These are phyloP conservation scores for Mycena amicta DNA, from an alignment of 768 basidiomycete genomes.

Conservation along the genomic window DNA sequence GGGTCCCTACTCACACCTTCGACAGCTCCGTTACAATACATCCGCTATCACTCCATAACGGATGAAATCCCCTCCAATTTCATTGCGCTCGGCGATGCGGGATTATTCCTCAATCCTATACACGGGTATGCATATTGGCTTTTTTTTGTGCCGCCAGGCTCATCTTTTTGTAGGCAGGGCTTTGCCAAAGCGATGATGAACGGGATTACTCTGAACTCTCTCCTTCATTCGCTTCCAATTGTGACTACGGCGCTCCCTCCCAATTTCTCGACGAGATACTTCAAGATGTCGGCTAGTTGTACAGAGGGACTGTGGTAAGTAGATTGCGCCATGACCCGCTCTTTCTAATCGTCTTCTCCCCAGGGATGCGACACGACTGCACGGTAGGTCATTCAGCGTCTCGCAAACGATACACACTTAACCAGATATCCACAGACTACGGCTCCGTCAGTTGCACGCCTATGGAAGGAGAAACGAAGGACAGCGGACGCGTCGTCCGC, in stretches of 20 bases:
- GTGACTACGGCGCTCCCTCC: too few species aligned
- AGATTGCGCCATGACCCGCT: too few species aligned
- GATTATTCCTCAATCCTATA: not conserved
- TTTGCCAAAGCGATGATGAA: conserved; percentile 25
- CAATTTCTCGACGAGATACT: conserved; percentile 5
- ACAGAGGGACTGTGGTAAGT: conserved; percentile 13
- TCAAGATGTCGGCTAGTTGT: conserved; percentile 1
- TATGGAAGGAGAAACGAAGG: conserved; percentile 15
- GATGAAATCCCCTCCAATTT: not conserved
- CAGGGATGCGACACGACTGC: conserved; percentile 17
- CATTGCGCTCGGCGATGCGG: not conserved
- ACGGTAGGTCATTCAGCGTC: conserved; percentile 7
- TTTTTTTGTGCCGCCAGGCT: not conserved
- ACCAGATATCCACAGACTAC: conserved; percentile 16
- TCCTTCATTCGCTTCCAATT: conserved; percentile 10
- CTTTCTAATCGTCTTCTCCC: too few species aligned
- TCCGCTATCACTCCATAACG: not conserved
- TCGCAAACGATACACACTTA: not conserved
- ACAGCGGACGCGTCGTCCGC: conserved; percentile 3
- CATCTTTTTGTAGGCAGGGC: conserved; percentile 17
- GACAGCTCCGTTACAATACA: not conserved
- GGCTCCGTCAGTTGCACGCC: conserved; percentile 16
- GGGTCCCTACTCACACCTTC: not conserved
- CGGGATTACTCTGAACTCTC: conserved; percentile 21
- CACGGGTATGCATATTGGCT: not conserved